These are phyloP conservation scores for Nematocida parisii DNA, from an alignment of 371 early-diverging fungal genomes.

Conservation along the genomic window DNA sequence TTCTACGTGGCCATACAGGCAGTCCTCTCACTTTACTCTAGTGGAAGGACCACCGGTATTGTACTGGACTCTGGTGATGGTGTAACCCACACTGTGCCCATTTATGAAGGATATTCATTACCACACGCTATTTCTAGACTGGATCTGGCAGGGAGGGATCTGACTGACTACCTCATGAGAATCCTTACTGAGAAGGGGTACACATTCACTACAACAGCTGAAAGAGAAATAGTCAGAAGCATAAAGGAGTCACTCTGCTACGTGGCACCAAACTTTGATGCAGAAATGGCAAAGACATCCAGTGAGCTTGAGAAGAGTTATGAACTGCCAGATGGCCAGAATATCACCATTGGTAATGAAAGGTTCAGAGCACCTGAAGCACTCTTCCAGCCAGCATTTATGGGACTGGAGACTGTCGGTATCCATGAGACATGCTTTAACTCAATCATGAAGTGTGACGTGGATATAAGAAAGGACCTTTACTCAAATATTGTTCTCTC, in stretches of 20 bases:
- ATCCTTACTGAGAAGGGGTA: constrained; percentile 96
- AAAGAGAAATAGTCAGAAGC: constrained; percentile 98
- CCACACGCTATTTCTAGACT: constrained; percentile 94
- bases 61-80: constrained; percentile 99
- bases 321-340: constrained; percentile 97
- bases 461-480: constrained; percentile 91
- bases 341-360: constrained; percentile 92
- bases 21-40: constrained; percentile 88
- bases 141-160: constrained; percentile 88
- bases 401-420: constrained; percentile 83
- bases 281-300: constrained; percentile 89
- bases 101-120: constrained; percentile 98
- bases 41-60: constrained; percentile 99
- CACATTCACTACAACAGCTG: constrained; percentile 95
- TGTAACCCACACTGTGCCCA: constrained; percentile 98
- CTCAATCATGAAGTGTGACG: constrained; percentile 92
- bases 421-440: constrained; percentile 88
- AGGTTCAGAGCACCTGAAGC: constrained; percentile 97
- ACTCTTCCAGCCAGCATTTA: constrained; percentile 90
- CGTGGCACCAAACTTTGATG: constrained; percentile 92
- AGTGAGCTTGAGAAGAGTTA: constrained; percentile 77
- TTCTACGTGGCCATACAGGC: constrained; percentile 99
- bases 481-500: constrained; percentile 88
- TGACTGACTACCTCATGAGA: constrained; percentile 91
- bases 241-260: constrained; percentile 99